Base-by-base conservation (phyloP, 805 yeast genomes). In the Torulaspora indica region DNA sequence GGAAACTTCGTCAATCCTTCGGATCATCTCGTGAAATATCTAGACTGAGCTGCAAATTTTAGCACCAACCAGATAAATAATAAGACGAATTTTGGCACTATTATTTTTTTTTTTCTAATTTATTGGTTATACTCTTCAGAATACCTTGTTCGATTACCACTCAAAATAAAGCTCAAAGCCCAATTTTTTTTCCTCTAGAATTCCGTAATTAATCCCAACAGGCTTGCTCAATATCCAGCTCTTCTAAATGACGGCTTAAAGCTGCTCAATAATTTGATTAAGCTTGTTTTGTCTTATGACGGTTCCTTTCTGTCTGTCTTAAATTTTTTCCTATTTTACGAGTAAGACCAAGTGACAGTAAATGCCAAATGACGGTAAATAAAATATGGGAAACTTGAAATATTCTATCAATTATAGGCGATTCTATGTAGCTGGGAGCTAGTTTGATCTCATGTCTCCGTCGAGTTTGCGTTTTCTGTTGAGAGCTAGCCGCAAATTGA, bases 401-500 rank as follows among this genome's bases (percentile, higher is more conserved):
- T 30, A n/a, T 17, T 37, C 25, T 12, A 28, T 15, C 18, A 9
- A 17, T 14, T 37, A n/a, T 28, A 18, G n/a, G 28, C 3, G 34
- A 10, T 37, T 25, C 25, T 23, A 23, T 37, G 18, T 37, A 17
- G 18, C 14, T 10, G 5, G 20, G 32, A n/a, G 10, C 28, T 29
- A 10, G 17, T 38, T 23, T 20, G 20, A 22, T 25, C 46, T 45
- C 48, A 33, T 32, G 27, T 42, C 42, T 8, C 45, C 47, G 14
- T 35, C 33, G 6, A 37, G 32, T 9, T 42, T 53, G 42, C 67
- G 55, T 6, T 39, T 39, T 43, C 55, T 55, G 46, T 58, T 62
- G n/a, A 64, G 29, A 1, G 50, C 56, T 8, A 55, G 31, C 54
- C 71, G 64, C 25, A 70, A 45, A 18, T 63, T 67, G 4, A 69